Percentiles rank a stretch among this genome's conserved stretches.
Conservation (phyloP, 208 protist genomes). For the Trypanosoma theileri region DNA sequence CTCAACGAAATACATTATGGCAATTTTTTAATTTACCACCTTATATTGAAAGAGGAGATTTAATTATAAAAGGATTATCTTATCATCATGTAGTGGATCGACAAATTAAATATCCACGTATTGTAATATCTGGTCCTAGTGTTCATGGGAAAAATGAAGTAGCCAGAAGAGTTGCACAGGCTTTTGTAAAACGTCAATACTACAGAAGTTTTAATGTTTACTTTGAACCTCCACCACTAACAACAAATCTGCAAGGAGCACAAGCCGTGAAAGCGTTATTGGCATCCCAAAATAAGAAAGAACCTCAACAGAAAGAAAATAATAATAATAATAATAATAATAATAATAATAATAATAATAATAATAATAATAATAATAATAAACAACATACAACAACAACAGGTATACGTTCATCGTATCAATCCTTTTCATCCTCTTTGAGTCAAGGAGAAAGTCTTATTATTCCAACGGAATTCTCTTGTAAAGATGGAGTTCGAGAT, state of each 20-base stretch:
- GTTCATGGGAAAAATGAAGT: slow-evolving; percentile 24
- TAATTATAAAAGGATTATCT: not conserved
- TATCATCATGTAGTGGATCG: slow-evolving; percentile 13
- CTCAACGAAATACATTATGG: slow-evolving; percentile 15
- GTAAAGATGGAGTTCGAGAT: slow-evolving; percentile 35
- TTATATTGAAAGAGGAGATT: not conserved
- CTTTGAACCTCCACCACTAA: slow-evolving; percentile 9
- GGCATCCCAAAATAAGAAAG: not conserved
- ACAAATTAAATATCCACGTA: slow-evolving; percentile 66
- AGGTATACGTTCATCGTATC: not conserved
- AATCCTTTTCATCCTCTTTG: slow-evolving; percentile 5
- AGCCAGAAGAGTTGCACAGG: slow-evolving; percentile 38
- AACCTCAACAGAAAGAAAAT: not conserved
- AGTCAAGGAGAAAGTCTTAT: not conserved
- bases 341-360: not conserved
- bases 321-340: not conserved
- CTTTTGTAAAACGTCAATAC: slow-evolving; percentile 39
- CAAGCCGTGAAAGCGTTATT: not conserved
- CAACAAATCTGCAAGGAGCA: not conserved
- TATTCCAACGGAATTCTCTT: slow-evolving; percentile 20
- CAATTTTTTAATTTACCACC: slow-evolving; percentile 27
- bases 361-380: not conserved
- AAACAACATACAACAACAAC: no score
- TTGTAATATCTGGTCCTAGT: slow-evolving; percentile 64
- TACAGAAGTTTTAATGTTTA: slow-evolving; percentile 50